Base-by-base conservation (phyloP, 2,329 filamentous ascomycete species). In the Daldinia sp. region DNA sequence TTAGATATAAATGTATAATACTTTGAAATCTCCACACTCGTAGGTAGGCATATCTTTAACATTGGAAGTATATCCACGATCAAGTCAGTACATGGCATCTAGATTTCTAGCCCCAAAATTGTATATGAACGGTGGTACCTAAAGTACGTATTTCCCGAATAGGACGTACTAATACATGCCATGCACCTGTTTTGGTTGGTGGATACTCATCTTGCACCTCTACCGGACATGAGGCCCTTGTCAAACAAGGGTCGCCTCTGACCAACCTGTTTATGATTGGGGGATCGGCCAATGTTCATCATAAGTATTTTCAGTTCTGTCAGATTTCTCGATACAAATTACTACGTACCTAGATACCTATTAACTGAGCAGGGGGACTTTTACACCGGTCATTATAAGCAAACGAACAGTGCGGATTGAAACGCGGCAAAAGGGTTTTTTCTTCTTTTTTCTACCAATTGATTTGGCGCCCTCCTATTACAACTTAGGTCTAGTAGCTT, bases 341-440 rank as follows among this genome's bases (percentile, higher is more conserved):
- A n/a, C 19, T 45, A 59, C 35, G 51, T 62, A 65, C 54, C 37
- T 50, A 17, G 4, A 27, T 51, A 21, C 30, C 17, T 53, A 47
- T 50, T n/a, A 35, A 66, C 57, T 48, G 52, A 29, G 57, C 63
- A 68, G 58, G 58, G 56, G 67, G 64, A 69, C 66, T 70, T 68
- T 62, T 57, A 61, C 63, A 68, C 68, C 68, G 68, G 68, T 70
- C 58, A 35, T 48, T 37, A 23, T 43, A 62, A 66, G 60, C 62
- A 66, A 68, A 65, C 59, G 52, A 21, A 70, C 67, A 69, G 67
- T 70, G 67, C 66, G 62, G 59, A 19, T 60, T 48, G 13, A 3
- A 25, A 9, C 21, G 6, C 13, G 13, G 3, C 7, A 45, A n/a
- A 45, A 25, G 39, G 25, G 15, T 2, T 27, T 43, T 13, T 43